phyloP scores from a whole-genome alignment of 2,329 filamentous ascomycete species.

The Raffaelea ambrosiae region DNA sequence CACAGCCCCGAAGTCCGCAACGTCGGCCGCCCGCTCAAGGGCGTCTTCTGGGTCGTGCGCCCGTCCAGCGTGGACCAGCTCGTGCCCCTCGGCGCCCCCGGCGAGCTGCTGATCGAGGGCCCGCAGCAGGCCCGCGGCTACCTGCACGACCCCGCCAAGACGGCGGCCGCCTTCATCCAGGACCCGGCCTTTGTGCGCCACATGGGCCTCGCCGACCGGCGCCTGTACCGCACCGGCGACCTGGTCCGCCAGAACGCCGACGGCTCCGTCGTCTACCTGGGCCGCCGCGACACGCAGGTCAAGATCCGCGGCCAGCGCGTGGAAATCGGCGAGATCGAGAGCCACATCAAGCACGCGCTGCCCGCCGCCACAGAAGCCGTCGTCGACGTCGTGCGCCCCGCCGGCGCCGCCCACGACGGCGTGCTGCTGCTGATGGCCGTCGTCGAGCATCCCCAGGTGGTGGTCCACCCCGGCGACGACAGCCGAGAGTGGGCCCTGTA shows the following conservation, averaged over 20 bases:
- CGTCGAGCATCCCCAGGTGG: constrained; percentile 18
- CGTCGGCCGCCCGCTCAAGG: background rate
- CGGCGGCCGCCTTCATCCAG: constrained; percentile 13
- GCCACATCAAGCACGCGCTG: background rate
- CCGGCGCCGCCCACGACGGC: background rate
- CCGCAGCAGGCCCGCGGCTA: constrained; percentile 31
- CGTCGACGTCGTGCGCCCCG: constrained; percentile 13
- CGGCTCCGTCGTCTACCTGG: constrained; percentile 30
- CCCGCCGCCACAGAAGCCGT: background rate
- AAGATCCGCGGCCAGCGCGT: constrained; percentile 56
- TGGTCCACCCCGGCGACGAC: background rate
- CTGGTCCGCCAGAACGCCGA: constrained; percentile 45
- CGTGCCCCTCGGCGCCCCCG: constrained; percentile 24
- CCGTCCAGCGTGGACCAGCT: constrained; percentile 14
- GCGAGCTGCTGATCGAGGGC: constrained; percentile 31
- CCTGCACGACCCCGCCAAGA: constrained; percentile 18
- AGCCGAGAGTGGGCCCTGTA: too few species aligned
- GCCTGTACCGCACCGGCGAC: constrained; percentile 54
- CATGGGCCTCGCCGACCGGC: constrained; percentile 12
- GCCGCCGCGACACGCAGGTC: constrained; percentile 36
- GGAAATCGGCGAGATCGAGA: constrained; percentile 35
- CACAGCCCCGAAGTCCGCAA: background rate
- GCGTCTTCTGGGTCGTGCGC: constrained; percentile 32
- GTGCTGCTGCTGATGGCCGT: constrained; percentile 2
- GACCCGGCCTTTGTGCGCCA: constrained; percentile 9